Evolutionary conservation across 371 early-diverging fungal species (phyloP).

Genomic region (Mucor velutinosus): DNA sequence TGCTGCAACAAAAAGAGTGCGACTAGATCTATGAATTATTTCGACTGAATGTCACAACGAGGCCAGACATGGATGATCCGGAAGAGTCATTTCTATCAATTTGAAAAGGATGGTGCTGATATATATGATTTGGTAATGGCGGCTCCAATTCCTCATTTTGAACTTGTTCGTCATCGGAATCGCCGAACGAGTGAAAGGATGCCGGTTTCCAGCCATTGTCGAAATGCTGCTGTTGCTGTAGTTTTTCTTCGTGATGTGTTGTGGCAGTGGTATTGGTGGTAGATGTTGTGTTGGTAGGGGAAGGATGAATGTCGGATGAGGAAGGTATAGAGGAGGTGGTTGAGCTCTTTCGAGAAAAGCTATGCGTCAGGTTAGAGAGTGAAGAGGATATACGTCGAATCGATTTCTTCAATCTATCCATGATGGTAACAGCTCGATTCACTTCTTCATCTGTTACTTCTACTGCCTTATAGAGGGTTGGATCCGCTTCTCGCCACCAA

Average conservation of each 20-base stretch:
- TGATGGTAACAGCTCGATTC: conserved; percentile 26
- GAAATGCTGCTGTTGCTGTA: background rate
- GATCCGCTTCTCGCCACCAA: conserved; percentile 36
- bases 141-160: background rate
- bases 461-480: conserved; percentile 29
- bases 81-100: conserved; percentile 14
- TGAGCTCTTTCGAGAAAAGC: conserved; percentile 6
- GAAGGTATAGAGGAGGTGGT: conserved; percentile 9
- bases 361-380: conserved; percentile 41
- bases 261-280: background rate
- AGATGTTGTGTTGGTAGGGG: conserved; percentile 9
- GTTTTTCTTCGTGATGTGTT: background rate
- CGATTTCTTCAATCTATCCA: conserved; percentile 42
- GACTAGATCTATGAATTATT: background rate
- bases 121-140: background rate
- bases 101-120: background rate
- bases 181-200: background rate
- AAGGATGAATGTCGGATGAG: conserved; percentile 3
- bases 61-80: conserved; percentile 15
- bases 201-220: conserved; percentile 10
- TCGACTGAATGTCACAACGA: conserved; percentile 16
- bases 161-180: background rate
- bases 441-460: conserved; percentile 38
- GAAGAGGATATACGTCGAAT: conserved; percentile 65
- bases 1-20: background rate